These are phyloP conservation scores for Oxyria digyna DNA, from an alignment of 148 eudicot genomes.

Conservation along the genomic window DNA sequence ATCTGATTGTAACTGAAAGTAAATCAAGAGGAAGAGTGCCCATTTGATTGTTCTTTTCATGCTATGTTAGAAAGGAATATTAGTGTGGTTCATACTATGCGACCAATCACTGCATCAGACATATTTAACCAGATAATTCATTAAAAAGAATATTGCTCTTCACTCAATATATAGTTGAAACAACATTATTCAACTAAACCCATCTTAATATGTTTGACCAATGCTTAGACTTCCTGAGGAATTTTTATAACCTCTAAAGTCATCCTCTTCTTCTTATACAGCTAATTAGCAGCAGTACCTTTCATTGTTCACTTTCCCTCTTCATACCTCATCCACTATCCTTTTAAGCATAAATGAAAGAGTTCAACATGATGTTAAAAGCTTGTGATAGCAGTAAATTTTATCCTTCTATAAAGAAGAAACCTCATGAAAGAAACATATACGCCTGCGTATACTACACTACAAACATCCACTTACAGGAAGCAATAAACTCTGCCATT, in stretches of 20 bases:
- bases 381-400: background rate
- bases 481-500: conserved; percentile 93
- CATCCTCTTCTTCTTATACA: background rate
- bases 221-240: background rate
- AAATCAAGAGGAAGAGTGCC: background rate
- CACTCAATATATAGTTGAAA: background rate
- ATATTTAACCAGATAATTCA: background rate
- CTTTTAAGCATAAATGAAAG: background rate
- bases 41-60: background rate
- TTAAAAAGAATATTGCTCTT: background rate
- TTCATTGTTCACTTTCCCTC: background rate
- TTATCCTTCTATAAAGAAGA: background rate
- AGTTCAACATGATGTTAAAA: background rate
- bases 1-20: background rate
- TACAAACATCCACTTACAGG: conserved; percentile 25
- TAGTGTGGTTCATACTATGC: background rate
- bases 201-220: background rate
- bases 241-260: background rate
- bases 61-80: background rate
- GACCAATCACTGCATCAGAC: background rate
- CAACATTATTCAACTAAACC: background rate
- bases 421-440: background rate
- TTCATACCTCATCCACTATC: background rate
- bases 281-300: background rate
- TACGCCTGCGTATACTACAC: background rate